A percentile compares a stretch with the other conserved stretches of the same genome.
Evolutionary conservation across 768 basidiomycete genomes (phyloP).

Genomic region (Lactarius sanguifluus): DNA sequence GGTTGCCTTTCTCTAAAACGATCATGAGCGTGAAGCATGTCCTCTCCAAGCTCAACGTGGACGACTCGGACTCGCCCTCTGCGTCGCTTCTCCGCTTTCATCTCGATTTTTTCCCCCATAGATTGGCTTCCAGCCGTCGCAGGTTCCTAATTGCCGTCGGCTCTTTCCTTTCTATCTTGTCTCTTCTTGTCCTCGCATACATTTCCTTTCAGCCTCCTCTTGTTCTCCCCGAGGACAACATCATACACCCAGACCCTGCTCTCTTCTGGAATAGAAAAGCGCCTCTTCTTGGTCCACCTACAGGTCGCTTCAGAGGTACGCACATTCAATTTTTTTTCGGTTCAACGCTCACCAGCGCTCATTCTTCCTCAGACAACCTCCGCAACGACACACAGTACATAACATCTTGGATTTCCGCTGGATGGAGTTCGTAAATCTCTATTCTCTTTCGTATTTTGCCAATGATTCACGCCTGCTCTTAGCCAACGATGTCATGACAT

Average conservation of each 20-base stretch:
- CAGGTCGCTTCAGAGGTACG: conserved; percentile 55
- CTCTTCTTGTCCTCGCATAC: conserved; percentile 15
- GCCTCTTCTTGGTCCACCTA: conserved; percentile 48
- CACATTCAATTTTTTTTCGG: background rate
- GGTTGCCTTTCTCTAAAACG: background rate
- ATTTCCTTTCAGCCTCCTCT: conserved; percentile 5
- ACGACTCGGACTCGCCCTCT: conserved; percentile 3
- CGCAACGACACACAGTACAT: conserved; percentile 61
- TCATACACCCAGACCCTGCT: background rate
- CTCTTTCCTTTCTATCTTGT: conserved; percentile 8
- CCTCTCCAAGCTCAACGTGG: conserved; percentile 4
- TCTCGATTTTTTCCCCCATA: background rate
- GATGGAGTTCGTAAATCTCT: conserved; percentile 52
- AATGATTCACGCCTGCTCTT: background rate
- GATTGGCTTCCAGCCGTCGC: conserved; percentile 7
- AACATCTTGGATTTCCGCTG: conserved; percentile 74
- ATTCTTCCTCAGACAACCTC: conserved; percentile 52
- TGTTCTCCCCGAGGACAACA: background rate
- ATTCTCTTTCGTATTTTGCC: background rate
- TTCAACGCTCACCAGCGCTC: background rate
- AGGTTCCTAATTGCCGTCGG: background rate
- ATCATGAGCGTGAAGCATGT: background rate
- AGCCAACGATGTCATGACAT: conserved; percentile 82
- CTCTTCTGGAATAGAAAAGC: conserved; percentile 17
- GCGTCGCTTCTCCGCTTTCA: background rate